Base-by-base conservation (phyloP, 768 basidiomycete species). In the Calocera viscosa region DNA sequence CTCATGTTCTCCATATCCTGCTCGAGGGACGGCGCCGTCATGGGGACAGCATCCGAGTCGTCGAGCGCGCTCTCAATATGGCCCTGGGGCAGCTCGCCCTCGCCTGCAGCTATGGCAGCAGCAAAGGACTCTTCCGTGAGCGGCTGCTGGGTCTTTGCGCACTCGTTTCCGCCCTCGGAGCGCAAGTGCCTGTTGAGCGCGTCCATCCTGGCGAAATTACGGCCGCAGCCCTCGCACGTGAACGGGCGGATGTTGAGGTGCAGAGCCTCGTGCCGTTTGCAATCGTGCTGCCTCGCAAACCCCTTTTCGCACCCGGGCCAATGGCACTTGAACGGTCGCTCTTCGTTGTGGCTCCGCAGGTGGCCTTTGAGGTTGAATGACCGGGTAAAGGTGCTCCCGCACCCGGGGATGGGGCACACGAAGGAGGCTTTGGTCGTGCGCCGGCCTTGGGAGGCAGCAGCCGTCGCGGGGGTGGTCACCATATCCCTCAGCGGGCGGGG, bases 351-450 rank as follows among this genome's bases (percentile, higher is more conserved):
- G 16, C 90, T 92, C 43, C 94, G 89, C 71, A 96, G 81, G 73
- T 97, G 94, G n/a, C 94, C 94, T 75, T 94, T 93, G 67, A 96
- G 75, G 74, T 96, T 96, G 79, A 96, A 96, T 74, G 91, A 89
- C 73, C 91, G 79, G 43, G 94, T 96, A 71, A 94, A 94, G 2
- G 91, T 91, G 72, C 88, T 89, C 40, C 86, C 88, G 76, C 91
- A 93, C 12, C 88, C 88, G 1, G 86, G 85, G 32, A 92, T 85
- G 67, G 88, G 88, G 78, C 90, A 92, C 35, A 83, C 76, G 73
- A 94, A 95, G 69, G 84, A 87, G 49, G 93, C 94, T 64, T 92
- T 89, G 73, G 90, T 90, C 73, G 92, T 95, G 71, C 94, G 80
- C 67, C 94, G 80, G 70, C 85, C 86, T 73, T 89, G 86, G 70